Base-by-base conservation (phyloP, 805 yeast species). In the Wickerhamiella allomyrinae region DNA sequence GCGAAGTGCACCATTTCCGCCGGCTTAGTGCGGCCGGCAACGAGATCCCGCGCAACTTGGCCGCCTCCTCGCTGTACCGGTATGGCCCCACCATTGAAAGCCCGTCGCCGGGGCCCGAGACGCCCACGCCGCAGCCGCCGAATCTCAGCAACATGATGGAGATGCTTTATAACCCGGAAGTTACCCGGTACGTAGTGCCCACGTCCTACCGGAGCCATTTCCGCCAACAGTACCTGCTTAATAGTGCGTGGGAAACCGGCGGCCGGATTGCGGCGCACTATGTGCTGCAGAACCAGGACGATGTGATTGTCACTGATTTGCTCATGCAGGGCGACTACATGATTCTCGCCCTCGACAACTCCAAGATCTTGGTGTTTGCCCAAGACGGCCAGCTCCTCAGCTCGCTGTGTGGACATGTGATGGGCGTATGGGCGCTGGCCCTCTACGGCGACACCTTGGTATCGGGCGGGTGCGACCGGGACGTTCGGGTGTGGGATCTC, bases 351-450 rank as follows among this genome's bases (percentile, higher is more conserved):
- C 61, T 70, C 49, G 71, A 68, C 49, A 59, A 64, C 43, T 61
- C 70, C 21, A 54, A 63, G 19, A 55, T 71, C 27, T 65, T 64
- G 40, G 64, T 68, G 20, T 63, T 69, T 49, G 50, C 59, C 29
- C 55, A 53, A 39, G 63, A 59, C 45, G 69, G 70, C 27, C 49
- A 57, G 37, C 53, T 64, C 39, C 52, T 87, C n/a, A 69, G 95
- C 48, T 86, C 96, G 0, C 94, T 89, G 56, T 85, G 84, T 62
- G 98, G 98, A 5, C 98, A 91, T 58, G 85, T 91, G 40, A 95
- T 86, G 69, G 98, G 97, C 33, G 95, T 91, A 11, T 89, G 97
- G 96, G 87, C 94, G 23, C 79, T 91, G 46, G 80, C 87, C 34
- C 84, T 95, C 1, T 85, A 79, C 62, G 95, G 94, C 34, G 76